A percentile compares a stretch with the other conserved stretches of the same genome.
These are phyloP conservation scores for Diplocarpon rosae DNA, from an alignment of 2,329 filamentous ascomycete species.

Conservation along the genomic window DNA sequence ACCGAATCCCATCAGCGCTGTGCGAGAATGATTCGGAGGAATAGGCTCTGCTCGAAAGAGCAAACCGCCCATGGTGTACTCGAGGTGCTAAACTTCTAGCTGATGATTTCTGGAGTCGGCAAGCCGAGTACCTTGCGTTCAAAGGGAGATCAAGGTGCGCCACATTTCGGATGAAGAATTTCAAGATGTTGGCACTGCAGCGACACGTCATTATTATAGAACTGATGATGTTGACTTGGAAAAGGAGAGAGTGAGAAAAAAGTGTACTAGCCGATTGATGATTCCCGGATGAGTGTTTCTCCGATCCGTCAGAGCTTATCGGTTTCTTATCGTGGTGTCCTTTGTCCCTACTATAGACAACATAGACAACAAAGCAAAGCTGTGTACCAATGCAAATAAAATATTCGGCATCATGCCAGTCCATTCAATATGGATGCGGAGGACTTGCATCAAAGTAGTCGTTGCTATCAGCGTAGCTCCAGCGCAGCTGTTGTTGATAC, in stretches of 20 bases:
- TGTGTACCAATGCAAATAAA: too few species aligned
- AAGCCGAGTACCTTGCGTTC: conserved; percentile 1
- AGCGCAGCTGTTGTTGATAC: too few species aligned
- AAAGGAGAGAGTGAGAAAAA: conserved; percentile 2
- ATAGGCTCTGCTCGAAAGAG: conserved; percentile 5
- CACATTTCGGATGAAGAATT: conserved; percentile 24
- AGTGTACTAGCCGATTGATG: too few species aligned
- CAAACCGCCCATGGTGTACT: neutral
- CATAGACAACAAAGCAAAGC: too few species aligned
- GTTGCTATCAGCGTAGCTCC: too few species aligned
- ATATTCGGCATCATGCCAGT: too few species aligned
- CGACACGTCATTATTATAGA: conserved; percentile 22
- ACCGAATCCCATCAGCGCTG: neutral
- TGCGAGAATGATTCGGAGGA: neutral
- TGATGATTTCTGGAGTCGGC: conserved; percentile 1
- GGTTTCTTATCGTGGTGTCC: too few species aligned
- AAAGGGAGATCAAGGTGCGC: conserved; percentile 22
- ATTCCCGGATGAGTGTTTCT: too few species aligned
- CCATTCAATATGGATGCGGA: too few species aligned
- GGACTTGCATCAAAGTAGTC: too few species aligned
- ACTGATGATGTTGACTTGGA: neutral
- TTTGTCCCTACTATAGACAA: too few species aligned
- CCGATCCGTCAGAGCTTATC: too few species aligned
- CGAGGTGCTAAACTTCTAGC: neutral
- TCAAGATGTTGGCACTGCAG: conserved; percentile 20